A percentile compares a stretch with the other conserved stretches of the same genome.
phyloP scores from a whole-genome alignment of 805 yeast species.

The Kluyveromyces lactis region DNA sequence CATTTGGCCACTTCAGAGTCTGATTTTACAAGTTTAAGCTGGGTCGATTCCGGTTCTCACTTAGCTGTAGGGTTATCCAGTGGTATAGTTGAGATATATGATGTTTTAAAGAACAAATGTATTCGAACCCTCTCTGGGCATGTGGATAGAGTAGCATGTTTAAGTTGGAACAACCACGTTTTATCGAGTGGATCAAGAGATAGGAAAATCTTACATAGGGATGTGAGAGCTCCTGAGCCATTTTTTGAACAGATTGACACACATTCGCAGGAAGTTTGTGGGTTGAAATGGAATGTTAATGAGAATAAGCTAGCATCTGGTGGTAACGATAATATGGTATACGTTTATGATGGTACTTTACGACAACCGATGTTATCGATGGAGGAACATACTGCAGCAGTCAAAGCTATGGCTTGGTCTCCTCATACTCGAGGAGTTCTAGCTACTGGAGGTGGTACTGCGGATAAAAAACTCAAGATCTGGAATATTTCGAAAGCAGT shows the following conservation, averaged over 20 bases:
- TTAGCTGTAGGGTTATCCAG: constrained; percentile 83
- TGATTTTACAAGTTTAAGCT: constrained; percentile 79
- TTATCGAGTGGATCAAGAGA: constrained; percentile 85
- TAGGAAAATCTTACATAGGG: constrained; percentile 75
- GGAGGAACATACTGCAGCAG: constrained; percentile 86
- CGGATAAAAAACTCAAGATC: constrained; percentile 79
- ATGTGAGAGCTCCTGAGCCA: constrained; percentile 81
- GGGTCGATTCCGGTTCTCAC: constrained; percentile 95
- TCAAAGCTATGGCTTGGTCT: constrained; percentile 95
- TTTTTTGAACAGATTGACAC: constrained; percentile 59
- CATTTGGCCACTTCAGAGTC: constrained; percentile 65
- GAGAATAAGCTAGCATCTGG: constrained; percentile 92
- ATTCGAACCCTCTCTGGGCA: constrained; percentile 93
- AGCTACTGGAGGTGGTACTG: constrained; percentile 97
- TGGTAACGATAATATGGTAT: constrained; percentile 81
- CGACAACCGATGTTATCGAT: constrained; percentile 64
- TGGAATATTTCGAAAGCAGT: constrained; percentile 86
- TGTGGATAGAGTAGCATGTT: constrained; percentile 69
- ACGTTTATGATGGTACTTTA: constrained; percentile 76
- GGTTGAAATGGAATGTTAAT: constrained; percentile 86
- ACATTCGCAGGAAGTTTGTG: constrained; percentile 95
- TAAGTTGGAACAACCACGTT: constrained; percentile 92
- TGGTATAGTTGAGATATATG: constrained; percentile 93
- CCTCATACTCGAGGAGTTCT: constrained; percentile 92
- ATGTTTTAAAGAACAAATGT: constrained; percentile 72